Base-by-base conservation (phyloP, 2,329 filamentous ascomycete genomes). In the Alternaria panax region DNA sequence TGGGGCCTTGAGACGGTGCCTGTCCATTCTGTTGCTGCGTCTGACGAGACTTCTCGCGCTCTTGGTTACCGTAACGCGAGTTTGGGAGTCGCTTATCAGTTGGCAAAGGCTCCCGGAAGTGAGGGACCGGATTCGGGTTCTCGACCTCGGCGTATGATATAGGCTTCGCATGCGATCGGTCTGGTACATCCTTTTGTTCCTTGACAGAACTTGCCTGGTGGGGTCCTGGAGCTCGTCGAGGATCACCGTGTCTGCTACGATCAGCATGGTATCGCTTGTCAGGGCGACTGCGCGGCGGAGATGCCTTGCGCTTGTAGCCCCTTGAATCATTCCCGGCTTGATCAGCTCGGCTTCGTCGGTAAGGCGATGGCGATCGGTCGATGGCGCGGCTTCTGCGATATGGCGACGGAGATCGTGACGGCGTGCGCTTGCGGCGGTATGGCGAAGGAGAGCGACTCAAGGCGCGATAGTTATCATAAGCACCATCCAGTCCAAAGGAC, bases 211-310 rank as follows among this genome's bases (percentile, higher is more conserved):
- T 53, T 32, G 51, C 40, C 30, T 53, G 60, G 24, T 51, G 42
- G 5, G 51, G 57, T 6, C 45, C 58, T 14, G 32, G 85, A 80
- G 68, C 86, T 87, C 86, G 87, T 72, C 88, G 83, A 40, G 85
- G 78, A 68, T 91, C 88, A 83, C 78, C 62, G 82, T 81, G 73
- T 77, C 72, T 72, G 54, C 57, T 61, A 52, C 64, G 68, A 69
- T 74, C 70, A 65, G 66, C 66, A 57, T 70, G 64, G 51, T 83
- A 78, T 66, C 91, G 86, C 79, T 93, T 93, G 70, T 85, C 86
- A 38, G 69, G 68, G 24, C 73, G 70, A 46, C 66, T 65, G 45
- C 67, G 72, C 16, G 70, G 67, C 34, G 68, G 69, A 11, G 72
- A 72, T 59, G 87, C 88, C 53, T 74, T 75, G 65, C 73, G 73